These are phyloP conservation scores for Prosopis cineraria DNA, from an alignment of 306 rosid genomes.

Conservation along the genomic window DNA sequence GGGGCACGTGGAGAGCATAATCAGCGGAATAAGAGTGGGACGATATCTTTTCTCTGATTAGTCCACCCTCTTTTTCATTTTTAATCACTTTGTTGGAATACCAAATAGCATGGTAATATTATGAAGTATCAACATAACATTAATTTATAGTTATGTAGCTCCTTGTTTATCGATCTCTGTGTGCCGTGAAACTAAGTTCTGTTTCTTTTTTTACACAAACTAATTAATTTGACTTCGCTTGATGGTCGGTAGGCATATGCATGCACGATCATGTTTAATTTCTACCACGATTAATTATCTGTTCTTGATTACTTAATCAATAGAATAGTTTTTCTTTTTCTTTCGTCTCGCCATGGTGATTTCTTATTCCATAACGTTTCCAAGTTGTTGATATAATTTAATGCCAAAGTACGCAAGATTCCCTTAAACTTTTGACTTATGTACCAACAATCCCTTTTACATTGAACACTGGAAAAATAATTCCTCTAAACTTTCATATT, in stretches of 20 bases:
- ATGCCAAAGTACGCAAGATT: neutral
- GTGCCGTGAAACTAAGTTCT: neutral
- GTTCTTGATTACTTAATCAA: neutral
- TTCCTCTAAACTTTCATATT: neutral
- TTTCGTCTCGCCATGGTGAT: neutral
- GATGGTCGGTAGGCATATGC: neutral
- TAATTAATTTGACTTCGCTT: neutral
- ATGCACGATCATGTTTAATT: neutral
- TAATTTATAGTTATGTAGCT: neutral
- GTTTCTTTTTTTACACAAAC: neutral
- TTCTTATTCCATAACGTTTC: neutral
- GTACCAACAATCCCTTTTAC: neutral
- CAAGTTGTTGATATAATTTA: neutral
- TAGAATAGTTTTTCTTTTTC: neutral
- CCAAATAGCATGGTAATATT: constrained; percentile 10
- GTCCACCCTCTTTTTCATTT: neutral
- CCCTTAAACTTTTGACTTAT: neutral
- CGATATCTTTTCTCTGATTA: neutral
- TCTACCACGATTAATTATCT: neutral
- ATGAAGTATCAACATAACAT: neutral
- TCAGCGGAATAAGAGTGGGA: constrained; percentile 23
- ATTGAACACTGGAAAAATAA: neutral
- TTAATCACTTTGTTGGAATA: constrained; percentile 6
- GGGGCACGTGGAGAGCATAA: constrained; percentile 44
- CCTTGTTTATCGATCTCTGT: neutral